Evolutionary conservation across 179 eudicot genomes (phyloP).

Genomic region (Gypsophila paniculata): DNA sequence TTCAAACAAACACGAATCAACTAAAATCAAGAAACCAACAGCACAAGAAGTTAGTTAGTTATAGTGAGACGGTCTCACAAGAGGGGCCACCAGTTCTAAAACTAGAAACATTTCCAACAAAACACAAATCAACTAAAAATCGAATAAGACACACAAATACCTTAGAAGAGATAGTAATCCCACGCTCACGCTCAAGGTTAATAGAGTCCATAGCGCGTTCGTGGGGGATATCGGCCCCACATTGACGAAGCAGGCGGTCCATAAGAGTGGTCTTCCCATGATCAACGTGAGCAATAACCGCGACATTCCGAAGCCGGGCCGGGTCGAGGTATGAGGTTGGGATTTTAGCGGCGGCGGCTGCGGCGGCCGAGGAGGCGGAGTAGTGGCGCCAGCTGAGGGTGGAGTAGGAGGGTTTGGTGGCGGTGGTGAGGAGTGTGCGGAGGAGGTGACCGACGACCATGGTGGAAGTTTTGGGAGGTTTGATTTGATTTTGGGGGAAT

Average conservation of each 20-base stretch:
- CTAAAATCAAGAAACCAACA: too few relatives aligned
- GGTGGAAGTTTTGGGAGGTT: background rate
- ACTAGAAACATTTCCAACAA: too few relatives aligned
- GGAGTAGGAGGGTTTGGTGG: slow-evolving; percentile 26
- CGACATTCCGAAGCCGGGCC: slow-evolving; percentile 74
- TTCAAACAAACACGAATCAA: too few relatives aligned
- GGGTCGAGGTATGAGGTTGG: slow-evolving; percentile 50
- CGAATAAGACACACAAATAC: slow-evolving; percentile 20
- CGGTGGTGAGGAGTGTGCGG: slow-evolving; percentile 49
- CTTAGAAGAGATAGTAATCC: slow-evolving; percentile 92
- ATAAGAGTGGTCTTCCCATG: slow-evolving; percentile 95
- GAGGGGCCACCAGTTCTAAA: too few relatives aligned
- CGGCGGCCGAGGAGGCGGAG: slow-evolving; percentile 36
- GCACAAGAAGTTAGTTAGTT: too few relatives aligned
- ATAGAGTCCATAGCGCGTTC: slow-evolving; percentile 86
- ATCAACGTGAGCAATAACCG: slow-evolving; percentile 93
- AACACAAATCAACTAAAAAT: background rate
- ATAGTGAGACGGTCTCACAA: too few relatives aligned
- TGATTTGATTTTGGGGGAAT: too few relatives aligned
- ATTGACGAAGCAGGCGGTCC: slow-evolving; percentile 92
- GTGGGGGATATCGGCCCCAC: slow-evolving; percentile 88
- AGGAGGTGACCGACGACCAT: slow-evolving; percentile 63
- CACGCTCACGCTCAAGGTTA: slow-evolving; percentile 85
- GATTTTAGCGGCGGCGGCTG: slow-evolving; percentile 30
- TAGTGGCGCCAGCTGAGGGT: slow-evolving; percentile 15